phyloP scores from a whole-genome alignment of 2,329 filamentous ascomycete genomes.

The Beauveria bassiana region DNA sequence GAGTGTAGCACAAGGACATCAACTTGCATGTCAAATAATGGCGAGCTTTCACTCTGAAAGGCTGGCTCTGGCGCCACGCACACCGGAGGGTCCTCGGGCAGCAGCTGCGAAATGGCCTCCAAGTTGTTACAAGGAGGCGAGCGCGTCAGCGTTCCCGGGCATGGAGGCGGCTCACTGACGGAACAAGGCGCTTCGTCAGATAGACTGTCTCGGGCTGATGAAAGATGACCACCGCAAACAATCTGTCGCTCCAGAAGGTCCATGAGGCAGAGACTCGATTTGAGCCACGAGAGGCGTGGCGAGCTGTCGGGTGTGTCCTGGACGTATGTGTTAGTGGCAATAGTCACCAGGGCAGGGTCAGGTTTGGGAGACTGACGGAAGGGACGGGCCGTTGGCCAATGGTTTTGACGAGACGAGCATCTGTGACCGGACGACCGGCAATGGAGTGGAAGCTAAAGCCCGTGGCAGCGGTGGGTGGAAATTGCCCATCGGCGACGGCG shows the following conservation, averaged over 20 bases:
- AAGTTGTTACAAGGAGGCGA: constrained; percentile 3
- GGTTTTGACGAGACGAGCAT: constrained; percentile 30
- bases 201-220: not conserved
- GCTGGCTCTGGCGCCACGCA: not conserved
- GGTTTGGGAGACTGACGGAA: constrained; percentile 22
- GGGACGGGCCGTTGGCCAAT: constrained; percentile 33
- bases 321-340: not conserved
- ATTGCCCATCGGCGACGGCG: constrained; percentile 40
- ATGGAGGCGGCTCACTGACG: not conserved
- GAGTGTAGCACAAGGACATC: not conserved
- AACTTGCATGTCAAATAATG: not conserved
- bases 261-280: constrained; percentile 8
- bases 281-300: constrained; percentile 3
- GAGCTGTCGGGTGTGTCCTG: not conserved
- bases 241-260: constrained; percentile 11
- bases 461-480: constrained; percentile 39
- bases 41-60: not conserved
- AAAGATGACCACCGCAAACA: not conserved
- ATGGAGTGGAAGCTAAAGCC: constrained; percentile 45
- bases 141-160: not conserved
- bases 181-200: not conserved
- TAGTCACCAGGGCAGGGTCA: not conserved
- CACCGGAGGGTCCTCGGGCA: not conserved
- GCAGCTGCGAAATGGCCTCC: not conserved
- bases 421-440: constrained; percentile 34